These are phyloP conservation scores for Falciphora oryzae DNA, from an alignment of 2,329 filamentous ascomycete genomes.

Conservation along the genomic window DNA sequence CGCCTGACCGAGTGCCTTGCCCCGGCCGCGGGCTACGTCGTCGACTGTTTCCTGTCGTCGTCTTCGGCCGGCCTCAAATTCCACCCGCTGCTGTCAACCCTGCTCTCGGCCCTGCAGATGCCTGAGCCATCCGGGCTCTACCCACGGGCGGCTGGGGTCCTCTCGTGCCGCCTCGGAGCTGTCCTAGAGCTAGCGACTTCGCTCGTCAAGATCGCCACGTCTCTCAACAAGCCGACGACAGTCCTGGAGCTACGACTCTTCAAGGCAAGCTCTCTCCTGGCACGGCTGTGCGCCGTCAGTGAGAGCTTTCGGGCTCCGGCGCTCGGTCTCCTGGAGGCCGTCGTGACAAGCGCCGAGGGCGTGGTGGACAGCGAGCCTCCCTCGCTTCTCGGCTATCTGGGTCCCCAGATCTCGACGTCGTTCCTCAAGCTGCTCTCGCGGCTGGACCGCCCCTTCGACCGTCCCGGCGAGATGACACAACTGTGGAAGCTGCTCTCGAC, in stretches of 20 bases:
- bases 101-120: conserved; percentile 56
- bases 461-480: conserved; percentile 56
- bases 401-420: conserved; percentile 72
- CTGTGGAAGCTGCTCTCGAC: conserved; percentile 85
- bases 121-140: conserved; percentile 57
- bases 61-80: conserved; percentile 67
- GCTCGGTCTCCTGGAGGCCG: conserved; percentile 63
- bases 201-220: conserved; percentile 63
- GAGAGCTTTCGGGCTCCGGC: conserved; percentile 61
- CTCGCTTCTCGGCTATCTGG: conserved; percentile 89
- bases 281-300: conserved; percentile 67
- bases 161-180: conserved; percentile 57
- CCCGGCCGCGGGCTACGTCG: conserved; percentile 67
- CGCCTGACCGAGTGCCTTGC: conserved; percentile 48
- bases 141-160: conserved; percentile 45
- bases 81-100: conserved; percentile 67
- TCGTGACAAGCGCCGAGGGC: conserved; percentile 65
- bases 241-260: conserved; percentile 74
- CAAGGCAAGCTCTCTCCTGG: conserved; percentile 70
- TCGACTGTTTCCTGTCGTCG: conserved; percentile 69
- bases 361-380: conserved; percentile 64
- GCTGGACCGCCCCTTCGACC: conserved; percentile 68
- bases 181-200: conserved; percentile 62
- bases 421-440: conserved; percentile 75
- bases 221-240: conserved; percentile 56